Base-by-base conservation (phyloP, 2,329 filamentous ascomycete genomes). In the Pyrenophora graminea region DNA sequence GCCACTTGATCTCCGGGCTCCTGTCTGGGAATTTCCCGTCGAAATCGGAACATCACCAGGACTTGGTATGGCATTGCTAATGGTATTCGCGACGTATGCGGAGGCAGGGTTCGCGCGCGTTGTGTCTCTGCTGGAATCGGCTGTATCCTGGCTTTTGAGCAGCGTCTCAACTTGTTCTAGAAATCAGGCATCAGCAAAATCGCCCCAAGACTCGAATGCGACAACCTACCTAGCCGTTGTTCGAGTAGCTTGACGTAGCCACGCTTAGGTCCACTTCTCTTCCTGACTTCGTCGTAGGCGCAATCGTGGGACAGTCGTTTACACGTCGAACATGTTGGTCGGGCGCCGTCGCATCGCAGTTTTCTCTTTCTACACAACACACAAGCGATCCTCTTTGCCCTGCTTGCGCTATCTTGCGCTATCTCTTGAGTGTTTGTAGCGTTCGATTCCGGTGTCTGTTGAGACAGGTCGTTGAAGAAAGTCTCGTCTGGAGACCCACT, bases 181-280 rank as follows among this genome's bases (percentile, higher is more conserved):
- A 54, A 63, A 18, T 12, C 19, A 18, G 5, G 13, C 32, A 39
- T 64, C 37, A 62, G 63, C 53, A 41, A 21, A 43, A 51, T 7
- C 39, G 27, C 38, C 23, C 18, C 42, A 17, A 10, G 25, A 38
- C 23, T 40, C 4, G 34, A 19, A 34, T 51, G 37, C 48, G 38
- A 45, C 43, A 10, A 77, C 88, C 77, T 81, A 96, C 91, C 92
- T 68, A 99, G 77, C 72, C 94, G 85, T 71, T 95, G 92, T 75
- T 97, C 94, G 62, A 97, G 77, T 53, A 91, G 88, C 79, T 96
- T 96, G 55, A 96, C 92, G 71, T 97, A 96, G 64, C 92, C 92
- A 70, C 92, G 83, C 79, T 96, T 96, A 2, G 92, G 92, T 2
- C 92, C 92, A 72, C 91, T 96, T 83, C 96, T 96, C 76, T 91